phyloP scores from a whole-genome alignment of 2,329 filamentous ascomycete genomes.

The Waltergamsia citrina region DNA sequence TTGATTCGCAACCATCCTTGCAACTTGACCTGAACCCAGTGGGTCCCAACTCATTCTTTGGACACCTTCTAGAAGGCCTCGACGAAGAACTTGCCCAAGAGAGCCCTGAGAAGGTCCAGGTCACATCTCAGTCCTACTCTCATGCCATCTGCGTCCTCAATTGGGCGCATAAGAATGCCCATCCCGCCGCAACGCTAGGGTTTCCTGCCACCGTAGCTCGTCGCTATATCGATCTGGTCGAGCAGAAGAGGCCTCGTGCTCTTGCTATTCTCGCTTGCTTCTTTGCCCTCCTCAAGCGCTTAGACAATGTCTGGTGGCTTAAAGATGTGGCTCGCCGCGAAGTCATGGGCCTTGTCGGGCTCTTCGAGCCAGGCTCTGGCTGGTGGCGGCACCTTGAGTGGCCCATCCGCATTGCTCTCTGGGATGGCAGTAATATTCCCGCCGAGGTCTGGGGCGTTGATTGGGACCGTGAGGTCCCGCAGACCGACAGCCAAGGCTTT shows the following conservation, averaged over 20 bases:
- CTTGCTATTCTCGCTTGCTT: constrained; percentile 57
- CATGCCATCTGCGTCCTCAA: constrained; percentile 58
- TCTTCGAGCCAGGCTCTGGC: constrained; percentile 47
- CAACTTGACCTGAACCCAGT: constrained; percentile 47
- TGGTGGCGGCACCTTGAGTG: constrained; percentile 56
- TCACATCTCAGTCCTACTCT: constrained; percentile 43
- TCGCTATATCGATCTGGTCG: constrained; percentile 50
- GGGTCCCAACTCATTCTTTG: constrained; percentile 46
- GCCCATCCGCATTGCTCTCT: constrained; percentile 50
- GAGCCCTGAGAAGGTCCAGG: constrained; percentile 16
- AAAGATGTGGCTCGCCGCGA: constrained; percentile 56
- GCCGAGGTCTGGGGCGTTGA: constrained; percentile 47
- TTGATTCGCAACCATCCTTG: constrained; percentile 54
- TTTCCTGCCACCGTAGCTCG: constrained; percentile 57
- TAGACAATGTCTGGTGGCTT: constrained; percentile 61
- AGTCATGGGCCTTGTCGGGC: constrained; percentile 51
- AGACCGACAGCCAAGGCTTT: constrained; percentile 3
- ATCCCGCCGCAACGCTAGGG: constrained; percentile 47
- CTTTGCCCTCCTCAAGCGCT: constrained; percentile 53
- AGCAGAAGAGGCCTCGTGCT: constrained; percentile 48
- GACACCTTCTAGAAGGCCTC: constrained; percentile 46
- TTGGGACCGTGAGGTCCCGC: constrained; percentile 22
- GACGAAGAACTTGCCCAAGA: constrained; percentile 42
- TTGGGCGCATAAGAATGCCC: constrained; percentile 53
- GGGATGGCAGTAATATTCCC: constrained; percentile 41